phyloP scores from a whole-genome alignment of 2,329 filamentous ascomycete species.

The Coniella vitis region DNA sequence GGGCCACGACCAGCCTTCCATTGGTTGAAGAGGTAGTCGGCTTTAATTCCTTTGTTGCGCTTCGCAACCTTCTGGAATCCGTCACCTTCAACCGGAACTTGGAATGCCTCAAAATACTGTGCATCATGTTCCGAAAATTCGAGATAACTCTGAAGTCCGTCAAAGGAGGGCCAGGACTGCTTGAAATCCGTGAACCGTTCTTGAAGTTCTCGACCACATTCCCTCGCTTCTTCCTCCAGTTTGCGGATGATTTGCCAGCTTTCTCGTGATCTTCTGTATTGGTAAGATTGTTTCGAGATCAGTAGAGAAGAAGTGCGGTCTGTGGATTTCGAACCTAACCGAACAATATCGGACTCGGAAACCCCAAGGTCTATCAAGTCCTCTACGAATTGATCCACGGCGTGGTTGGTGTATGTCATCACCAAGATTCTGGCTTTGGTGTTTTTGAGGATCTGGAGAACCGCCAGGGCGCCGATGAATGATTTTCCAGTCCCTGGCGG shows the following conservation, averaged over 20 bases:
- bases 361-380: conserved; percentile 58
- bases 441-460: conserved; percentile 45
- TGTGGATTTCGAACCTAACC: conserved; percentile 56
- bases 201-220: conserved; percentile 20
- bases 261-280: conserved; percentile 25
- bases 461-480: conserved; percentile 60
- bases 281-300: conserved; percentile 34
- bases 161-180: conserved; percentile 1
- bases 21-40: conserved; percentile 43
- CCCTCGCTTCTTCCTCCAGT: conserved; percentile 29
- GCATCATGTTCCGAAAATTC: conserved; percentile 46
- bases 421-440: conserved; percentile 52
- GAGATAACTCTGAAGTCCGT: conserved; percentile 34
- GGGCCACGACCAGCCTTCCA: conserved; percentile 45
- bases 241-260: conserved; percentile 36
- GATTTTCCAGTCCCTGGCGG: conserved; percentile 74
- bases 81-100: conserved; percentile 35
- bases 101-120: conserved; percentile 50
- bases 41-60: conserved; percentile 35
- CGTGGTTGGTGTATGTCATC: conserved; percentile 62
- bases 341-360: conserved; percentile 40
- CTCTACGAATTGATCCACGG: conserved; percentile 58
- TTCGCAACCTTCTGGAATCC: conserved; percentile 41
- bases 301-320: conserved; percentile 39
- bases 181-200: conserved; percentile 17